Evolutionary conservation across 768 basidiomycete genomes (phyloP), one percentile per base, ranked within the genome.

Genomic region (Russula brevipes): DNA sequence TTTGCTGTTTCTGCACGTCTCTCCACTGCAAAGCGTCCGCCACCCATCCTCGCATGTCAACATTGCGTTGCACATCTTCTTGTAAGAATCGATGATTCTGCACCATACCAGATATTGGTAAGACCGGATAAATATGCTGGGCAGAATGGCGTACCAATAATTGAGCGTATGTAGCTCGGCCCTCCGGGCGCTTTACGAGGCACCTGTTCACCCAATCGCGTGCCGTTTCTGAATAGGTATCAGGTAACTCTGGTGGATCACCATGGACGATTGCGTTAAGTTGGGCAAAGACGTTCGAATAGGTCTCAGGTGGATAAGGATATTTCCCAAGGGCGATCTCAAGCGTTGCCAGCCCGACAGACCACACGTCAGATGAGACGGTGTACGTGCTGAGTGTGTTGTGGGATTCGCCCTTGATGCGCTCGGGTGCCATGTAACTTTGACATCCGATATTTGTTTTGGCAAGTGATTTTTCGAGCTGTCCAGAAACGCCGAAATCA

Each of bases 381-480:
- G 94, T 94, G 76, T 99, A 99, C 4, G 94, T 91, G 38, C 88
- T 86, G 53, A 89, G 77, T 60, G 88, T 86, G 70, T 89, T 88
- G 70, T 87, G 86, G 1, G 91, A 93, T 75, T 97, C 95, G 59
- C 95, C 94, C 71, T 91, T 88, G 72, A 99, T 98, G 35, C 97
- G 87, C 72, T 99, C 96, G 44, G 96, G 97, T 53, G 96, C 96
- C 94, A 99, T 98, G 75, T 99, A 99, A 64, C 86, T 89, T 74
- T 99, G 97, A 73, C 97, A 99, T 7, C 97, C 97, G 44, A 99
- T 98, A 70, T 98, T 98, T 6, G 97, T 99, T 76, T 95, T 96
- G 17, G 97, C 97, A 24, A 99, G 80, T 60, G 88, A 90, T 73
- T 94, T 93, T 75, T 99, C 96, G 44, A 99, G 83, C 72, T 99